Evolutionary conservation across 1,284 basidiomycete genomes (phyloP).

Genomic region (Puccinia horiana): DNA sequence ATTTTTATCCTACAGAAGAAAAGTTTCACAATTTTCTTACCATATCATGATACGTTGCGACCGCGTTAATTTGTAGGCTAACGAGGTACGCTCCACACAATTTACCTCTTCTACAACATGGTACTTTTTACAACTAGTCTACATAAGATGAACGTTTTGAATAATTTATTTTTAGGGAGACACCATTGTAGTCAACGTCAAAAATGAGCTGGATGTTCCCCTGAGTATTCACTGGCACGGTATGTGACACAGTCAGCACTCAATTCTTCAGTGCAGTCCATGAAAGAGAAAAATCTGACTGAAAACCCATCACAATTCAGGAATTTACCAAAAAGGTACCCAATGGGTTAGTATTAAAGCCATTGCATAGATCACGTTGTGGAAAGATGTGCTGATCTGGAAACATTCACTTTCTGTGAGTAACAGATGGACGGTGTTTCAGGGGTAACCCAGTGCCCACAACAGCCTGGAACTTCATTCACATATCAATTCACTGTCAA

Average conservation of each 20-base stretch:
- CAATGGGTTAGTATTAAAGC: slow-evolving; percentile 54
- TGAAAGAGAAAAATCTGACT: background rate
- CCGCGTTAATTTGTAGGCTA: background rate
- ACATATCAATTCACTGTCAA: slow-evolving; percentile 28
- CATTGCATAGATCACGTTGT: background rate
- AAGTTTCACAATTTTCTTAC: background rate
- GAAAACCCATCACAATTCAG: background rate
- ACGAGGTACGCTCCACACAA: background rate
- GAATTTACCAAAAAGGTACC: slow-evolving; percentile 55
- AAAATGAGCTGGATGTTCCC: slow-evolving; percentile 60
- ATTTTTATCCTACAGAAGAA: background rate
- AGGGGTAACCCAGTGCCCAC: slow-evolving; percentile 55
- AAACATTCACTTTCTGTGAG: background rate
- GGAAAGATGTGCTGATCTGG: background rate
- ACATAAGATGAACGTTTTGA: background rate
- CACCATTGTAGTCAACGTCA: slow-evolving; percentile 61
- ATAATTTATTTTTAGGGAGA: slow-evolving; percentile 55
- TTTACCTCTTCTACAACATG: background rate
- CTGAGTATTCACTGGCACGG: slow-evolving; percentile 63
- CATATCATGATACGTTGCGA: background rate
- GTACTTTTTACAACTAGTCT: background rate
- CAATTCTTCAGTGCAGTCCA: background rate
- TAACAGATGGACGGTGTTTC: slow-evolving; percentile 28
- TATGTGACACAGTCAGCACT: background rate
- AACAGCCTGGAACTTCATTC: slow-evolving; percentile 49